A percentile compares a stretch with the other conserved stretches of the same genome.
These are phyloP conservation scores for Flueggea neowawraea DNA, from an alignment of 441 rosid species.

Conservation along the genomic window DNA sequence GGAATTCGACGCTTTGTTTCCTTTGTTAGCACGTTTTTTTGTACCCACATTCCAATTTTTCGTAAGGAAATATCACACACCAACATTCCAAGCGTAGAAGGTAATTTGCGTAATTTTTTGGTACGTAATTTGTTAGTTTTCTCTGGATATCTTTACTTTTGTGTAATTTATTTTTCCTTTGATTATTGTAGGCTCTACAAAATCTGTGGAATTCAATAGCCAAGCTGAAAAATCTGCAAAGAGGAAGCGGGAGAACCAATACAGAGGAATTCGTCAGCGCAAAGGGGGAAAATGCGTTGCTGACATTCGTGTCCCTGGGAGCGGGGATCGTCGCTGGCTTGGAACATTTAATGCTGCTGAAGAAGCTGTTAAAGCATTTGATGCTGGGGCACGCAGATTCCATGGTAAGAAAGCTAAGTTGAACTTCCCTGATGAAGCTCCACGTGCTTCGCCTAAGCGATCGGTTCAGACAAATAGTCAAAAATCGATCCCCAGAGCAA, in stretches of 20 bases:
- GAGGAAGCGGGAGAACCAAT: slow-evolving; percentile 94
- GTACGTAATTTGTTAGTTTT: too few species aligned
- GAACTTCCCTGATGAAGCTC: slow-evolving; percentile 72
- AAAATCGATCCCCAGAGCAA: slow-evolving; percentile 34
- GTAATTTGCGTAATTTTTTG: too few species aligned
- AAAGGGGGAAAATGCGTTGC: slow-evolving; percentile 99
- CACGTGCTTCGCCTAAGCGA: slow-evolving; percentile 34
- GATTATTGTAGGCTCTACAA: slow-evolving; percentile 37
- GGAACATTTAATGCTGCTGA: slow-evolving; percentile 97
- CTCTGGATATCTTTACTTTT: too few species aligned
- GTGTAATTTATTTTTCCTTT: too few species aligned
- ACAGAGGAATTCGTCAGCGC: slow-evolving; percentile 93
- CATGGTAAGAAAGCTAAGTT: slow-evolving; percentile 84
- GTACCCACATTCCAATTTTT: too few species aligned
- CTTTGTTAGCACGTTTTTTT: too few species aligned
- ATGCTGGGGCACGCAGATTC: slow-evolving; percentile 70
- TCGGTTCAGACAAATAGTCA: slow-evolving; percentile 34
- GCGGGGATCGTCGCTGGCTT: slow-evolving; percentile 95
- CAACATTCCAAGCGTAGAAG: too few species aligned
- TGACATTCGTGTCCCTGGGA: slow-evolving; percentile 95
- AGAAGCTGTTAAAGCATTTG: slow-evolving; percentile 94
- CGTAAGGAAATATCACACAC: too few species aligned
- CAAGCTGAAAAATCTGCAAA: slow-evolving; percentile 63
- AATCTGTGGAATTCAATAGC: slow-evolving; percentile 39
- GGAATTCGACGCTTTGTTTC: too few species aligned